phyloP scores from a whole-genome alignment of 2,329 filamentous ascomycete species.

The Berkeleyomyces rouxiae region DNA sequence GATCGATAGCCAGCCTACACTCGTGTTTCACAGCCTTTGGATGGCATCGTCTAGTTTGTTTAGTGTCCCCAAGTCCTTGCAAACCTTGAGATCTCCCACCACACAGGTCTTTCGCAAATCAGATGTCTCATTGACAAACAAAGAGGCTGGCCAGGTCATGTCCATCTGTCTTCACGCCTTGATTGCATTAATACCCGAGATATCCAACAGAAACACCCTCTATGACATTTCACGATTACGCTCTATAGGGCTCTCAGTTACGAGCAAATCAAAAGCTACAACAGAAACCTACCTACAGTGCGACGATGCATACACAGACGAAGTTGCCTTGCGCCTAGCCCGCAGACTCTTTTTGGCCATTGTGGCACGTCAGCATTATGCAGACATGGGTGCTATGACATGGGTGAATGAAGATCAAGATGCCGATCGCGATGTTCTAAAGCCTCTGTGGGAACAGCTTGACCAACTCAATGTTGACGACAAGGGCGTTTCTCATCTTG shows the following conservation, averaged over 20 bases:
- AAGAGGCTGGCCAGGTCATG: slow-evolving; percentile 35
- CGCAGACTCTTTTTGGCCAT: slow-evolving; percentile 42
- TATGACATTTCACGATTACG: slow-evolving; percentile 45
- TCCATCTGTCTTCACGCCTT: slow-evolving; percentile 47
- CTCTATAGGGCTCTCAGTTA: slow-evolving; percentile 38
- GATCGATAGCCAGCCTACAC: slow-evolving; percentile 36
- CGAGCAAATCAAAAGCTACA: slow-evolving; percentile 8
- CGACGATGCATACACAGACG: slow-evolving; percentile 45
- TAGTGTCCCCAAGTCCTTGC: slow-evolving; percentile 31
- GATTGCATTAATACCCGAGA: slow-evolving; percentile 38
- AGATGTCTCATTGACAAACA: slow-evolving; percentile 26
- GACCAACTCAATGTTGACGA: slow-evolving; percentile 30
- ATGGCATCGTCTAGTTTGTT: slow-evolving; percentile 42
- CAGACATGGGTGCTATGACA: slow-evolving; percentile 23
- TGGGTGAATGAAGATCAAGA: slow-evolving; percentile 20
- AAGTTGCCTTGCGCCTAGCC: slow-evolving; percentile 41
- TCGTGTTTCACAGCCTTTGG: slow-evolving; percentile 51
- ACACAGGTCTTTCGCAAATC: slow-evolving; percentile 23
- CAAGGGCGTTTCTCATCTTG: slow-evolving; percentile 4
- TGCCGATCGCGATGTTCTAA: slow-evolving; percentile 27
- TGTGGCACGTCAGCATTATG: slow-evolving; percentile 33
- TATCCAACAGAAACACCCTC: slow-evolving; percentile 30
- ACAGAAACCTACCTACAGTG: slow-evolving; percentile 25
- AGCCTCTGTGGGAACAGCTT: slow-evolving; percentile 34
- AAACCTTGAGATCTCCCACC: slow-evolving; percentile 24